Evolutionary conservation across 495 filamentous ascomycete genomes (phyloP).

Genomic region (Penicillium malachiteum): DNA sequence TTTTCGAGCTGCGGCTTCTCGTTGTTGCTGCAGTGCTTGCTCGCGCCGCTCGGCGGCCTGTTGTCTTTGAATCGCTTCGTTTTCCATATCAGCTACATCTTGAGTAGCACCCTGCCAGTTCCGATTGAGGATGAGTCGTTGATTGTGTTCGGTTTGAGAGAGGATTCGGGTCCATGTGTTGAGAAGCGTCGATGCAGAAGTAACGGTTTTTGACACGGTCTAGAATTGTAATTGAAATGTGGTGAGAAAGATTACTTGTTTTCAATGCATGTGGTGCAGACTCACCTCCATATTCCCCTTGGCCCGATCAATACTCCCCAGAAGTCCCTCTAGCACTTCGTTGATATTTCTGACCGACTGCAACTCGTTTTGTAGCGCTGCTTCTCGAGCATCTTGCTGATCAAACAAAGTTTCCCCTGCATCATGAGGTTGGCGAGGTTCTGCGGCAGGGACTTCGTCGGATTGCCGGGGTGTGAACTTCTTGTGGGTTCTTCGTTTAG

Average conservation of each 20-base stretch:
- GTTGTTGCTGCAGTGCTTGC: constrained; percentile 69
- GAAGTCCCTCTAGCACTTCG: constrained; percentile 76
- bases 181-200: constrained; percentile 87
- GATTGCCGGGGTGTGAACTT: constrained; percentile 13
- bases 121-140: constrained; percentile 83
- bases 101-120: constrained; percentile 85
- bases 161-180: constrained; percentile 96
- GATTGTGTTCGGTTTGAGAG: constrained; percentile 95
- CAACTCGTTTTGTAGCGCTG: constrained; percentile 72
- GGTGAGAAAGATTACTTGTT: constrained; percentile 6
- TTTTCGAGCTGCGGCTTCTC: constrained; percentile 66
- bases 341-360: constrained; percentile 82
- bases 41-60: constrained; percentile 74
- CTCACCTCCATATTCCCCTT: constrained; percentile 88
- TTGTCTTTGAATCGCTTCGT: constrained; percentile 65
- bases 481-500: constrained; percentile 38
- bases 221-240: constrained; percentile 26
- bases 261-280: neutral
- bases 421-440: constrained; percentile 38
- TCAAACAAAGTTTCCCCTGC: constrained; percentile 56
- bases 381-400: constrained; percentile 69
- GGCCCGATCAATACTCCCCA: constrained; percentile 76
- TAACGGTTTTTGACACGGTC: constrained; percentile 83
- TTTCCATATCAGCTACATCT: constrained; percentile 80
- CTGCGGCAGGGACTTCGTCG: constrained; percentile 42